Conservation (phyloP, 1,139 yeast genomes). For the Yamadazyma sp. region DNA sequence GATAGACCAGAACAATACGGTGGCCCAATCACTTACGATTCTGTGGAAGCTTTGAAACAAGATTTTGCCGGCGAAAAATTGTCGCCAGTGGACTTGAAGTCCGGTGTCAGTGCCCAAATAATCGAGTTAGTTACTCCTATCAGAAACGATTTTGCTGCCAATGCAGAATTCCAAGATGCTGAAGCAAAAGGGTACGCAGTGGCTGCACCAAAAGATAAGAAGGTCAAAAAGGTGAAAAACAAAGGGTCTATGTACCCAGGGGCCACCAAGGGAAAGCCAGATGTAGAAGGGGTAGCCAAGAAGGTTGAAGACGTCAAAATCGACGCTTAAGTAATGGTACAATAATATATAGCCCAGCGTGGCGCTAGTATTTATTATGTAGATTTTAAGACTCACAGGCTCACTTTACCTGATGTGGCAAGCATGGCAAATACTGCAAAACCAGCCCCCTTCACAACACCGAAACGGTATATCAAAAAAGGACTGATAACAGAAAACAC, state of each 20-base stretch:
- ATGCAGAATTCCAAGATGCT: conserved; percentile 73
- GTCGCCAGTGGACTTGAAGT: conserved; percentile 90
- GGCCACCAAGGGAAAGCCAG: conserved; percentile 15
- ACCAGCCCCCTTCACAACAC: no score
- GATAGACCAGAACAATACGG: conserved; percentile 97
- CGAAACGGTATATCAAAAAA: no score
- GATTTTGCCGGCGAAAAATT: conserved; percentile 74
- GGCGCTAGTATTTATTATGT: no score
- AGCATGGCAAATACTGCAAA: no score
- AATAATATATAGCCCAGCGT: not conserved
- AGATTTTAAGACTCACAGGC: no score
- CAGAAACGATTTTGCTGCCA: conserved; percentile 62
- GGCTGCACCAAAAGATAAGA: conserved; percentile 59
- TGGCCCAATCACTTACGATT: conserved; percentile 75
- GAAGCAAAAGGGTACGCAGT: conserved; percentile 83
- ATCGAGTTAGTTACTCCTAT: conserved; percentile 82
- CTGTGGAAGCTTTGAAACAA: conserved; percentile 67
- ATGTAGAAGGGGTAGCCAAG: conserved; percentile 18
- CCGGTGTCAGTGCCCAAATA: conserved; percentile 86
- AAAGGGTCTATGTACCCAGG: conserved; percentile 89
- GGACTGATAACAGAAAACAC: no score
- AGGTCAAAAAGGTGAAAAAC: conserved; percentile 70
- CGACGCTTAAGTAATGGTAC: conserved; percentile 7
- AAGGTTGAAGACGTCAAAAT: conserved; percentile 20
- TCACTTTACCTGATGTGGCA: no score